These are phyloP conservation scores for Penicillium janthinellum DNA, from an alignment of 2,329 filamentous ascomycete genomes.

Conservation along the genomic window DNA sequence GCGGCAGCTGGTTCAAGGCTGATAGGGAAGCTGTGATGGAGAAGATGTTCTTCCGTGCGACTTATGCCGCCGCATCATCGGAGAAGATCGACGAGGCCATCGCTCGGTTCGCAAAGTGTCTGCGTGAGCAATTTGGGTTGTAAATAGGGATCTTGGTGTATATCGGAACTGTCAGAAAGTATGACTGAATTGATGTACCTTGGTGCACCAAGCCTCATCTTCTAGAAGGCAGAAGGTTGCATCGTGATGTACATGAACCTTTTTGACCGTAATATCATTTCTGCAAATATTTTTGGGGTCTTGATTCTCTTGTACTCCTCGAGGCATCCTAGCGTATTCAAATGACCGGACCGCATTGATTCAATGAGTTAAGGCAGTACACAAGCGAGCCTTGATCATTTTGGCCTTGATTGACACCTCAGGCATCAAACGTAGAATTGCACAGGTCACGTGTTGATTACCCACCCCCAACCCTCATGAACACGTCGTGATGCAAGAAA, in stretches of 20 bases:
- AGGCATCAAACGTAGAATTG: not conserved
- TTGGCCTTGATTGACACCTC: not conserved
- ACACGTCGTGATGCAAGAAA: not conserved
- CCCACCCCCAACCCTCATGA: not conserved
- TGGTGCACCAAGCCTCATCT: not conserved
- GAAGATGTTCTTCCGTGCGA: constrained; percentile 84
- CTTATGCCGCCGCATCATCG: constrained; percentile 77
- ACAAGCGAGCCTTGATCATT: not conserved
- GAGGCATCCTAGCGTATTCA: too few species aligned
- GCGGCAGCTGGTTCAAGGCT: constrained; percentile 89
- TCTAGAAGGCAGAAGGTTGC: not conserved
- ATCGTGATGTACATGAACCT: too few species aligned
- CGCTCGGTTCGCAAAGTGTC: constrained; percentile 71
- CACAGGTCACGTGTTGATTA: not conserved
- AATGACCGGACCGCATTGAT: too few species aligned
- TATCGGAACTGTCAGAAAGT: not conserved
- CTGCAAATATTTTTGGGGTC: not conserved
- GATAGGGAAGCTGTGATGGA: constrained; percentile 61
- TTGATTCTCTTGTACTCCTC: not conserved
- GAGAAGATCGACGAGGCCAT: constrained; percentile 73
- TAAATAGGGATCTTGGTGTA: constrained; percentile 14
- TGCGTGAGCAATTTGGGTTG: constrained; percentile 63
- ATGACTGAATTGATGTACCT: not conserved
- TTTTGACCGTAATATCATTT: not conserved
- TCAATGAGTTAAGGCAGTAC: too few species aligned